Conservation (phyloP, 2,329 filamentous ascomycete species). For the Sarocladium brachiariae region DNA sequence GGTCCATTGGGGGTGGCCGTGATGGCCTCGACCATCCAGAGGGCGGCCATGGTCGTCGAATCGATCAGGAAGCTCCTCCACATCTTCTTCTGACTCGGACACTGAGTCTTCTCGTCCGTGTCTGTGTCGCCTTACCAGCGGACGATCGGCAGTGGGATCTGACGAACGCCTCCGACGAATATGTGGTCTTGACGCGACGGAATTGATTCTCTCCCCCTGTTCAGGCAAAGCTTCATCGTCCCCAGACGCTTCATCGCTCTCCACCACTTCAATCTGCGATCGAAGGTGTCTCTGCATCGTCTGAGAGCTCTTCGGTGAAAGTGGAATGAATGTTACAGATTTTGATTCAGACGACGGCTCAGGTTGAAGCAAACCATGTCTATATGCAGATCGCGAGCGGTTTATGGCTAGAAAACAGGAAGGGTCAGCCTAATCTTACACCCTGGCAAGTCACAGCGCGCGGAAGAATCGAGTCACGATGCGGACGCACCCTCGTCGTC, state of each 20-base stretch:
- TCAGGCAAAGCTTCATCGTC: constrained; percentile 1
- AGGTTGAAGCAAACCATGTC: constrained; percentile 13
- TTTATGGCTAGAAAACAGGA: neutral
- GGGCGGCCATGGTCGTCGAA: constrained; percentile 39
- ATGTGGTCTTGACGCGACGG: constrained; percentile 16
- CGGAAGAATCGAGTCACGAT: constrained; percentile 18
- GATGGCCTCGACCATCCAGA: constrained; percentile 22
- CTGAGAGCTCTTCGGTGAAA: constrained; percentile 42
- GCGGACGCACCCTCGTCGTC: constrained; percentile 31
- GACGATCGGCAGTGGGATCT: constrained; percentile 27
- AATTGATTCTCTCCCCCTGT: constrained; percentile 11
- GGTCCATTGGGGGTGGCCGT: constrained; percentile 19
- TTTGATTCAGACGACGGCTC: constrained; percentile 22
- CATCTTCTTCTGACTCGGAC: constrained; percentile 25
- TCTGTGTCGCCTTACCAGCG: constrained; percentile 16
- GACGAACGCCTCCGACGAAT: constrained; percentile 23
- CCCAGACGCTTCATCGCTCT: constrained; percentile 14
- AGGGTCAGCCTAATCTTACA: neutral
- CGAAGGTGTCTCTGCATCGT: constrained; percentile 36
- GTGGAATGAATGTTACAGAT: constrained; percentile 39
- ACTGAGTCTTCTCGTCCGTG: constrained; percentile 14
- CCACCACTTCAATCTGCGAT: constrained; percentile 23
- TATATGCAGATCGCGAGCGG: neutral
- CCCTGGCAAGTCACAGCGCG: constrained; percentile 4
- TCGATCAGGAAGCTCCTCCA: constrained; percentile 40